Conservation (phyloP, 305 asterid species). For the Coffea humblotiana region DNA sequence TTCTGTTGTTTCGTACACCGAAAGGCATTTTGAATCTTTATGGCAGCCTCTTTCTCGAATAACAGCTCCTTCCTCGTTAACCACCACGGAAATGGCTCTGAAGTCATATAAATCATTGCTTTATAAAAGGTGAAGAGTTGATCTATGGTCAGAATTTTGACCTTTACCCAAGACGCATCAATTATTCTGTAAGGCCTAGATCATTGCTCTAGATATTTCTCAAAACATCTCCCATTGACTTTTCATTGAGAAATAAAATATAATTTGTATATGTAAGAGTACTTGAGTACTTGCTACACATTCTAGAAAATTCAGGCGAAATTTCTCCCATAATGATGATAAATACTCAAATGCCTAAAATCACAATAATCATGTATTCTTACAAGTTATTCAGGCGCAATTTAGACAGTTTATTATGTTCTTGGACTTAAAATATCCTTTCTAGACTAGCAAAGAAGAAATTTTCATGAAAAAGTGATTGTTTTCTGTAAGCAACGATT, state of each 20-base stretch:
- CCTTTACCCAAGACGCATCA: background rate
- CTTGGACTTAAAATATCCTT: background rate
- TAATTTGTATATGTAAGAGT: background rate
- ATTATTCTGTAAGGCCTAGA: background rate
- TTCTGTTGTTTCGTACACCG: slow-evolving; percentile 45
- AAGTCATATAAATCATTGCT: slow-evolving; percentile 19
- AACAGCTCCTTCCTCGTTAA: slow-evolving; percentile 54
- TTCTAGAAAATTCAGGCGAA: background rate
- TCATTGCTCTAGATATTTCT: background rate
- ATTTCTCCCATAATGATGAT: background rate
- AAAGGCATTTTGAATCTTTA: slow-evolving; percentile 60
- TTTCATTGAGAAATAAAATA: background rate
- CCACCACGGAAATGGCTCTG: slow-evolving; percentile 44
- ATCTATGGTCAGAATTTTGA: background rate
- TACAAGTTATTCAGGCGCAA: background rate
- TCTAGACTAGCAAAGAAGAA: background rate
- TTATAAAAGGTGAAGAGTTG: background rate
- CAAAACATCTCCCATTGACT: background rate
- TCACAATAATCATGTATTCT: background rate
- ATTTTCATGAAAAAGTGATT: background rate
- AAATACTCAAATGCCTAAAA: background rate
- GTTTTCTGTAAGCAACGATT: background rate
- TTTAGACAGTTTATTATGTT: background rate
- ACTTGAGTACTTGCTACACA: background rate
- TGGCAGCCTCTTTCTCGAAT: slow-evolving; percentile 54